Conservation (phyloP, 345 rosid species). For the Jatropha curcas region DNA sequence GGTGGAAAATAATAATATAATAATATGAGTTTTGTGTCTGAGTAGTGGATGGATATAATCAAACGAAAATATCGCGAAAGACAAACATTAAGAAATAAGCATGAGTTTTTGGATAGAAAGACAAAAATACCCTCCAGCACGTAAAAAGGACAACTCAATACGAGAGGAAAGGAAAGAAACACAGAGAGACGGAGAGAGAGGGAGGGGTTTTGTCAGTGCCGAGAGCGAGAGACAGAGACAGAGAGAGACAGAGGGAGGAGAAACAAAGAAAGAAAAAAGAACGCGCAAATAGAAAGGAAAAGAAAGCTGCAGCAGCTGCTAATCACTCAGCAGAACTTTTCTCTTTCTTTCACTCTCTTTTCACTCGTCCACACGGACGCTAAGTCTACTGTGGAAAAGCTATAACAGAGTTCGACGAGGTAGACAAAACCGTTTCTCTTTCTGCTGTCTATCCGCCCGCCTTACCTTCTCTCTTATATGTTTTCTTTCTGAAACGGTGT, state of each 20-base stretch:
- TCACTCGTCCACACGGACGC: slow-evolving; percentile 20
- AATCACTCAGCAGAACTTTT: slow-evolving; percentile 14
- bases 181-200: slow-evolving; percentile 26
- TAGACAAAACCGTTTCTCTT: background rate
- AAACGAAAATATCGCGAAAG: background rate
- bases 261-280: background rate
- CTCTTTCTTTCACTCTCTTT: slow-evolving; percentile 10
- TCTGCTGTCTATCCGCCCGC: background rate
- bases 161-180: background rate
- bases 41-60: too few species aligned
- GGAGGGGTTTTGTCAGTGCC: slow-evolving; percentile 32
- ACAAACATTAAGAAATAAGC: background rate
- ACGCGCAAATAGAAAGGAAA: slow-evolving; percentile 15
- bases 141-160: slow-evolving; percentile 33
- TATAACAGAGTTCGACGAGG: background rate
- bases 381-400: background rate
- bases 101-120: background rate
- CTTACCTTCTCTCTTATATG: background rate
- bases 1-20: too few species aligned
- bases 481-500: background rate
- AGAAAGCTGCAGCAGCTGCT: slow-evolving; percentile 26
- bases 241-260: background rate
- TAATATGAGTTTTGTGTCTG: too few species aligned
- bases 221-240: slow-evolving; percentile 2
- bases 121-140: slow-evolving; percentile 30